Evolutionary conservation across 2,329 filamentous ascomycete species (phyloP).

Genomic region (Penicillium palitans): DNA sequence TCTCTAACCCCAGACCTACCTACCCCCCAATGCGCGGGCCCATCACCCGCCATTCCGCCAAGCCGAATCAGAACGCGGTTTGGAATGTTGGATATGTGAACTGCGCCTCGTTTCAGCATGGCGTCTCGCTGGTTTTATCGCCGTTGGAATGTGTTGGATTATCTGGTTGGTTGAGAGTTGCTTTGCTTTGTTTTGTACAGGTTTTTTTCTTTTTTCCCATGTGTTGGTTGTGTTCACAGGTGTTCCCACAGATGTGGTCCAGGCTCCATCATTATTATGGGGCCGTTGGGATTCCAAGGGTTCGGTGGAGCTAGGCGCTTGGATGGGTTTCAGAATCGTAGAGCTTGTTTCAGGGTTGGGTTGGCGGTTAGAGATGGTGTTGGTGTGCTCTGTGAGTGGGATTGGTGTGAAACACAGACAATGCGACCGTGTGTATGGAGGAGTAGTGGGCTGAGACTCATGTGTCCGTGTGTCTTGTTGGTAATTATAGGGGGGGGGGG

Average conservation of each 20-base stretch:
- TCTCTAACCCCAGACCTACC: not conserved
- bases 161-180: not conserved
- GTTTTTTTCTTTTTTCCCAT: no score
- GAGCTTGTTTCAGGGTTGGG: constrained; percentile 12
- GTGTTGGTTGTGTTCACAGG: not conserved
- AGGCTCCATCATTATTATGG: not conserved
- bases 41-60: constrained; percentile 1
- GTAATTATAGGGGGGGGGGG: no score
- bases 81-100: not conserved
- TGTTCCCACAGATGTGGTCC: not conserved
- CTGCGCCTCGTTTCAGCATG: not conserved
- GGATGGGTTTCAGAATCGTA: constrained; percentile 11
- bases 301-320: not conserved
- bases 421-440: not conserved
- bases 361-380: constrained; percentile 7
- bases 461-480: not conserved
- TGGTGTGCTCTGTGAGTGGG: not conserved
- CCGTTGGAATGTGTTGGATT: not conserved
- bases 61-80: not conserved
- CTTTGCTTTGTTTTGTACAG: no score
- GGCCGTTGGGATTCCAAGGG: not conserved
- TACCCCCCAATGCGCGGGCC: not conserved
- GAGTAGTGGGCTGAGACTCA: not conserved
- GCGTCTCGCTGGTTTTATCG: constrained; percentile 1
- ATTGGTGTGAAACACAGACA: not conserved